A percentile compares a stretch with the other conserved stretches of the same genome.
Conservation (phyloP, 164 flowering plant species). For the Tetracentron sinense region DNA sequence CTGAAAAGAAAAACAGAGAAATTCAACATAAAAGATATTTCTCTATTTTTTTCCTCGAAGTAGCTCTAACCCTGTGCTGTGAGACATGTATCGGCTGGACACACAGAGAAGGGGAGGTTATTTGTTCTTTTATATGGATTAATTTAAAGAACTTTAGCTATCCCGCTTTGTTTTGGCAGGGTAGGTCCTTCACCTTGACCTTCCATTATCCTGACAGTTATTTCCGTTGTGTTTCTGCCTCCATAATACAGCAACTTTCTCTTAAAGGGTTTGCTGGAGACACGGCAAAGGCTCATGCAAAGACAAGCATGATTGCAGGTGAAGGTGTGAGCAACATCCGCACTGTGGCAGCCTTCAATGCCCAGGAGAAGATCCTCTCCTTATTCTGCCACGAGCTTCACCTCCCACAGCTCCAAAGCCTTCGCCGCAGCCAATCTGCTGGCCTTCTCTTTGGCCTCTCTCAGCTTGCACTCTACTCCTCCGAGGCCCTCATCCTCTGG, state of each 20-base stretch:
- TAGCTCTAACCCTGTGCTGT: too few species aligned
- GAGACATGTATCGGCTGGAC: too few species aligned
- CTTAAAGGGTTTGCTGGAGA: conserved; percentile 22
- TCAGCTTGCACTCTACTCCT: background rate
- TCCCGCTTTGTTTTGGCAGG: background rate
- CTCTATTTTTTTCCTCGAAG: too few species aligned
- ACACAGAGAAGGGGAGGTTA: too few species aligned
- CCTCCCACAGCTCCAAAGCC: background rate
- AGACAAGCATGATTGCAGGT: conserved; percentile 6
- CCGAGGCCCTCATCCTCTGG: conserved; percentile 5
- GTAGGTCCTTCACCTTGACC: background rate
- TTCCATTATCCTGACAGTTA: conserved; percentile 7
- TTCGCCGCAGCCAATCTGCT: background rate
- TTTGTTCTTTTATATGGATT: too few species aligned
- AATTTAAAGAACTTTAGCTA: too few species aligned
- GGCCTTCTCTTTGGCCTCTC: too few species aligned
- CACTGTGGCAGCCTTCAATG: conserved; percentile 9
- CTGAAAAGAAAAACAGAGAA: too few species aligned
- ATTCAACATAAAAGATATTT: too few species aligned
- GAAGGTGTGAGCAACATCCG: conserved; percentile 8
- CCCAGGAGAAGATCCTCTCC: too few species aligned
- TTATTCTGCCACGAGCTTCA: background rate
- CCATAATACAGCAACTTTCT: conserved; percentile 82
- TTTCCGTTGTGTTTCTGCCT: conserved; percentile 9
- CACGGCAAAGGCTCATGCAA: conserved; percentile 9